phyloP scores from a whole-genome alignment of 1,284 basidiomycete genomes.

The Lentinus polychrous region DNA sequence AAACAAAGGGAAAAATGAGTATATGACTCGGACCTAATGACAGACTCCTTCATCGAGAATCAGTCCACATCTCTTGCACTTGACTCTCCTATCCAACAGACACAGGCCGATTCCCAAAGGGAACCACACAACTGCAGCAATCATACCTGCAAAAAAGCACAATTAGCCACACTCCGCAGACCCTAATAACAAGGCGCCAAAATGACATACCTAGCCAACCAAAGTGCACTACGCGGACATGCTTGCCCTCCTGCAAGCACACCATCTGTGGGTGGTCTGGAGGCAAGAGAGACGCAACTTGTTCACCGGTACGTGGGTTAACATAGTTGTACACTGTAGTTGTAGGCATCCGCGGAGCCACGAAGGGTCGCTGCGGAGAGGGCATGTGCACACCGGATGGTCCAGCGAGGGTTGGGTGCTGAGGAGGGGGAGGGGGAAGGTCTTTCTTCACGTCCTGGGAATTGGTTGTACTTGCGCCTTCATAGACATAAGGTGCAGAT shows the following conservation, averaged over 20 bases:
- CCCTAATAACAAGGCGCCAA: neutral
- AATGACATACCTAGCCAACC: slow-evolving; percentile 56
- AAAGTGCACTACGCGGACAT: slow-evolving; percentile 53
- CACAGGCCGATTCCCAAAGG: slow-evolving; percentile 71
- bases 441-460: slow-evolving; percentile 18
- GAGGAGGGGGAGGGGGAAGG: slow-evolving; percentile 14
- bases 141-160: slow-evolving; percentile 41
- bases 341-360: slow-evolving; percentile 17
- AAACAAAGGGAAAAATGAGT: neutral
- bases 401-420: slow-evolving; percentile 6
- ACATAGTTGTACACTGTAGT: slow-evolving; percentile 36
- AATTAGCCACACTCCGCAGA: slow-evolving; percentile 2
- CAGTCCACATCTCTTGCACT: slow-evolving; percentile 52
- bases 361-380: slow-evolving; percentile 4
- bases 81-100: slow-evolving; percentile 60
- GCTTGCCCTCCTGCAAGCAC: slow-evolving; percentile 66
- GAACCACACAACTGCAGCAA: slow-evolving; percentile 79
- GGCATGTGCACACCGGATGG: slow-evolving; percentile 17
- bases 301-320: slow-evolving; percentile 39
- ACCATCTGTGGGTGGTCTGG: slow-evolving; percentile 76
- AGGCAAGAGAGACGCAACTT: slow-evolving; percentile 48
- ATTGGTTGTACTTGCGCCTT: slow-evolving; percentile 12
- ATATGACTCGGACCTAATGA: slow-evolving; percentile 14
- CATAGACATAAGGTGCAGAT: slow-evolving; percentile 18
- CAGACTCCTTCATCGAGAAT: slow-evolving; percentile 30